Evolutionary conservation across 1,284 basidiomycete species (phyloP).

Genomic region (Ustilago xerochloae): DNA sequence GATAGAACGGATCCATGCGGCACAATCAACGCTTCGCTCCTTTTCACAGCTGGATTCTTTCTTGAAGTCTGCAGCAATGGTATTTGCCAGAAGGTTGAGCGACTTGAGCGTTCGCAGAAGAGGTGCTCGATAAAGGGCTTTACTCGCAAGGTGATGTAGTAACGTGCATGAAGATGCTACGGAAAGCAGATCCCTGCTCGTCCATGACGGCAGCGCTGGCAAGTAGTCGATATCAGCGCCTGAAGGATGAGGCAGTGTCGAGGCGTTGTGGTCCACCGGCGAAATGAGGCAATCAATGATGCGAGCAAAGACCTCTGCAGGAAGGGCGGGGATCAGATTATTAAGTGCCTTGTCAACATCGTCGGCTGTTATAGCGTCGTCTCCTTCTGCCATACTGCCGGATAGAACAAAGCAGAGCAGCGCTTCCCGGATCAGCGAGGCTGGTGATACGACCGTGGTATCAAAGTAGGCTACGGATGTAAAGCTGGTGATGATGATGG

Average conservation of each 20-base stretch:
- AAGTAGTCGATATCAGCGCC: conserved; percentile 14
- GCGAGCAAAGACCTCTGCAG: conserved; percentile 28
- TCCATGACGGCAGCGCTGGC: conserved; percentile 9
- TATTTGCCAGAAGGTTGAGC: conserved; percentile 21
- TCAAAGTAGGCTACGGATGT: not conserved
- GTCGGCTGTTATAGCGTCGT: not conserved
- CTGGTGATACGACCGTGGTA: not conserved
- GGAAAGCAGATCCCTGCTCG: conserved; percentile 15
- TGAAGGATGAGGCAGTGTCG: conserved; percentile 23
- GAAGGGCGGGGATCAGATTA: conserved; percentile 17
- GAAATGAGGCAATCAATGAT: conserved; percentile 25
- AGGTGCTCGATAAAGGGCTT: conserved; percentile 11
- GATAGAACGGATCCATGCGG: conserved; percentile 13
- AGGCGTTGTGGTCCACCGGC: conserved; percentile 17
- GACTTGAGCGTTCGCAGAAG: conserved; percentile 26
- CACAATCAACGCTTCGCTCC: not conserved
- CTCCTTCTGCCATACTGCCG: no score
- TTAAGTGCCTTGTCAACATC: not conserved
- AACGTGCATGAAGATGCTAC: conserved; percentile 14
- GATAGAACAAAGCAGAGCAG: no score
- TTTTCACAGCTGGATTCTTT: not conserved
- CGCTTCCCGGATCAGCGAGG: no score
- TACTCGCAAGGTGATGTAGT: conserved; percentile 14
- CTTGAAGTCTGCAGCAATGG: conserved; percentile 16
- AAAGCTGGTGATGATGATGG: not conserved